phyloP scores from a whole-genome alignment of 768 basidiomycete species.

The Kwoniella dendrophila region DNA sequence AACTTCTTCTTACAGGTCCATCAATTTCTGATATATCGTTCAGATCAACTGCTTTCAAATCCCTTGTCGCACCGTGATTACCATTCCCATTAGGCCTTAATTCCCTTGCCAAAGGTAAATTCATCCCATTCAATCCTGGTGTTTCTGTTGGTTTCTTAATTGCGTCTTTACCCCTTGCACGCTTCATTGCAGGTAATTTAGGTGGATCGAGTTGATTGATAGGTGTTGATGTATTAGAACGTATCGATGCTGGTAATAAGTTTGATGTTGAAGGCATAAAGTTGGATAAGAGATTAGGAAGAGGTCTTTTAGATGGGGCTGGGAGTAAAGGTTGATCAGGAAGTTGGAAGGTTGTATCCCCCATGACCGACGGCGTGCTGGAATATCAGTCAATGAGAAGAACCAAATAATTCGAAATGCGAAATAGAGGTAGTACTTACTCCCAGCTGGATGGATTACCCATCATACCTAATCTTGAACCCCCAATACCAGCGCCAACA shows the following conservation, averaged over 20 bases:
- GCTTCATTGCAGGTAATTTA: conserved; percentile 46
- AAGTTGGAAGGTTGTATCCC: conserved; percentile 42
- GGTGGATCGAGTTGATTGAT: conserved; percentile 17
- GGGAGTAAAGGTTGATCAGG: conserved; percentile 16
- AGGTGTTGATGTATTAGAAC: conserved; percentile 28
- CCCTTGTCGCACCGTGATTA: conserved; percentile 15
- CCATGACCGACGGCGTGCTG: conserved; percentile 36
- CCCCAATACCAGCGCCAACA: conserved; percentile 18
- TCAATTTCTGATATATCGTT: conserved; percentile 23
- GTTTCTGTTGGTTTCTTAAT: conserved; percentile 15
- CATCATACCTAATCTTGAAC: conserved; percentile 32
- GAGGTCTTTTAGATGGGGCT: conserved; percentile 29
- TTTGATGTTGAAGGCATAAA: conserved; percentile 32
- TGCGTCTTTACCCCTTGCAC: conserved; percentile 33
- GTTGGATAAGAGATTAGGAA: conserved; percentile 39
- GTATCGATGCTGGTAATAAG: conserved; percentile 33
- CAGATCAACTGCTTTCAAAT: conserved; percentile 41
- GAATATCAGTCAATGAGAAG: not conserved
- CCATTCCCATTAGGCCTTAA: conserved; percentile 16
- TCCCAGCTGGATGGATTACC: conserved; percentile 31
- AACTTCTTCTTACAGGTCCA: conserved; percentile 33
- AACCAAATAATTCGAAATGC: not conserved
- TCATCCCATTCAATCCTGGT: conserved; percentile 9
- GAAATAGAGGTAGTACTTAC: conserved; percentile 19
- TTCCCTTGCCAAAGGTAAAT: conserved; percentile 21